phyloP scores from a whole-genome alignment of 2,329 filamentous ascomycete genomes.

The Cladosporium sp. region DNA sequence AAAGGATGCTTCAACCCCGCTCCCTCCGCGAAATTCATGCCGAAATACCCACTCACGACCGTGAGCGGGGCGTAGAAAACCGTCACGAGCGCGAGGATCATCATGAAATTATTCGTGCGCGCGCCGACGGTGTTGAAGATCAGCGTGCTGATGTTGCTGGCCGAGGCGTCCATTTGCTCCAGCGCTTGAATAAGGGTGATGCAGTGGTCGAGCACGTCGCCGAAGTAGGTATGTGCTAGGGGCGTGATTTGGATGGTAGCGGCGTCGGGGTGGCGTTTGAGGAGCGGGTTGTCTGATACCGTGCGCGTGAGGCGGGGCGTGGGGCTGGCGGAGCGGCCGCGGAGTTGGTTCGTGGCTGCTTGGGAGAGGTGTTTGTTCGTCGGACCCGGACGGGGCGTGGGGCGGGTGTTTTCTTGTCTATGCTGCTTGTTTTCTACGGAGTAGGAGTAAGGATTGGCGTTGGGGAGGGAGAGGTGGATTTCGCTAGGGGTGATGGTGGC shows the following conservation, averaged over 20 bases:
- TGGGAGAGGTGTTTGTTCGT: slow-evolving; percentile 9
- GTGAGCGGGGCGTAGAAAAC: slow-evolving; percentile 89
- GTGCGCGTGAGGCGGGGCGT: slow-evolving; percentile 15
- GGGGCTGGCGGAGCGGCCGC: slow-evolving; percentile 7
- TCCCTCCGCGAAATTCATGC: slow-evolving; percentile 58
- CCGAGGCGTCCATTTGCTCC: slow-evolving; percentile 74
- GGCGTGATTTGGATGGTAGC: slow-evolving; percentile 69
- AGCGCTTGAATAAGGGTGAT: slow-evolving; percentile 77
- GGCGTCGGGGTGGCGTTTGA: slow-evolving; percentile 23
- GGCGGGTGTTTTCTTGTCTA: background rate
- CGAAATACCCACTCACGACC: slow-evolving; percentile 65
- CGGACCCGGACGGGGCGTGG: too few species aligned
- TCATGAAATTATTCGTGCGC: slow-evolving; percentile 90
- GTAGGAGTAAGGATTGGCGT: slow-evolving; percentile 1
- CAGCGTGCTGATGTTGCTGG: slow-evolving; percentile 76
- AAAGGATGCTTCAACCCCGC: slow-evolving; percentile 51
- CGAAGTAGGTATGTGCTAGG: slow-evolving; percentile 81
- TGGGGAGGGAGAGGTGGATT: slow-evolving; percentile 2
- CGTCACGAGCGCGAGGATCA: slow-evolving; percentile 83
- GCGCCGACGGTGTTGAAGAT: slow-evolving; percentile 94
- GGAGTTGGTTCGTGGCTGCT: slow-evolving; percentile 8
- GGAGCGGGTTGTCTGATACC: slow-evolving; percentile 28
- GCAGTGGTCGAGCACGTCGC: slow-evolving; percentile 87
- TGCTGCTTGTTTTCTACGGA: slow-evolving; percentile 9
- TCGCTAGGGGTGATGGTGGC: slow-evolving; percentile 6